Conservation (phyloP, 208 protist genomes). For the Wallacemonas sp. region DNA sequence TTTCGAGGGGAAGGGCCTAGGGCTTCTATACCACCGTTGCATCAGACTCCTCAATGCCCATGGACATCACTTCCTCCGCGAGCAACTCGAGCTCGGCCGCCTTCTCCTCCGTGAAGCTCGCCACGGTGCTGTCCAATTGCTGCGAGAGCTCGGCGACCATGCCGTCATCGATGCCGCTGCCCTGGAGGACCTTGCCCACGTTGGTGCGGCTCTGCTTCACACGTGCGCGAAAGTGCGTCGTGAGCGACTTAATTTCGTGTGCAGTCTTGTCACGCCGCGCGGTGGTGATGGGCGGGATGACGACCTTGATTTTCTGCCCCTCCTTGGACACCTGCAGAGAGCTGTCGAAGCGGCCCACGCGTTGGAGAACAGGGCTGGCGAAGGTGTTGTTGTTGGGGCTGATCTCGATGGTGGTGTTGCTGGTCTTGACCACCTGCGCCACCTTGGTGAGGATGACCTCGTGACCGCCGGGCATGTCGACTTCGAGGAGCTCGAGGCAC, state of each 20-base stretch:
- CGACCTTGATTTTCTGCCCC: conserved; percentile 67
- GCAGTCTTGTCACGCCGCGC: conserved; percentile 63
- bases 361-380: conserved; percentile 56
- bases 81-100: conserved; percentile 68
- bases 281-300: conserved; percentile 72
- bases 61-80: conserved; percentile 78
- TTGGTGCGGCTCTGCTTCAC: conserved; percentile 62
- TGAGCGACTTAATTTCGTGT: conserved; percentile 50
- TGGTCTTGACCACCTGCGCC: conserved; percentile 77
- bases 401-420: conserved; percentile 65
- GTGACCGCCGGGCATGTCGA: conserved; percentile 67
- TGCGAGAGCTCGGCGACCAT: conserved; percentile 56
- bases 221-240: conserved; percentile 50
- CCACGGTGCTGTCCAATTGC: conserved; percentile 51
- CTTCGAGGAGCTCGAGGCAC: conserved; percentile 79
- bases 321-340: conserved; percentile 76
- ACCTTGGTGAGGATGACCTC: conserved; percentile 68
- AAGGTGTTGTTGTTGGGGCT: conserved; percentile 60
- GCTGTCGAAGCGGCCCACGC: conserved; percentile 74
- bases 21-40: conserved; percentile 5
- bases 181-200: conserved; percentile 65
- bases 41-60: conserved; percentile 83
- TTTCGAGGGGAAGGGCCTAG: too few species aligned
- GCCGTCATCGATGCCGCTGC: conserved; percentile 64
- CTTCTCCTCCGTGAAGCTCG: conserved; percentile 78